Base-by-base conservation (phyloP, 2,329 filamentous ascomycete genomes). In the Fusarium keratoplasticum region DNA sequence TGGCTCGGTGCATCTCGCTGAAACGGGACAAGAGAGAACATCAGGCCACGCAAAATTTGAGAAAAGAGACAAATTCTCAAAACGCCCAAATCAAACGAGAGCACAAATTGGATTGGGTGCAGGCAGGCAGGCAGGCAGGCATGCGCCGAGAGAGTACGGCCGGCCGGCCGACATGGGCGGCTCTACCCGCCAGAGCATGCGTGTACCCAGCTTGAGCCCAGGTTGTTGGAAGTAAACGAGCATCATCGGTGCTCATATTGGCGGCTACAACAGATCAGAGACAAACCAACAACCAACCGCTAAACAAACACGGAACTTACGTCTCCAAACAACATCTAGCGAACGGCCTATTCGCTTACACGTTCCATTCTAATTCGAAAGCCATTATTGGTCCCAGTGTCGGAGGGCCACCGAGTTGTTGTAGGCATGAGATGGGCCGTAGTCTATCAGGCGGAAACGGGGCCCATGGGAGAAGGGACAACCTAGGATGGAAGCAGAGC, bases 1-100 rank as follows among this genome's bases (percentile, higher is more conserved):
- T 70, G 58, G 72, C 54, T 73, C 66, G 69, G 76, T 75, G 76
- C 75, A 77, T 69, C 74, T 79, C 74, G 74, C 77, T 75, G 74
- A 73, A 78, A 77, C 52, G 61, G 76, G 75, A 68, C 50, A 54
- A 20, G 36, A 60, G 52, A 42, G 54, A 36, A 29, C 55, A 77
- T 78, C 77, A 79, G 77, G 47, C 75, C 77, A 77, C 64, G 55
- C 61, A 71, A 58, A 67, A 5, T n/a, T 29, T 52, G 25, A 68
- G 27, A 70, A 52, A 58, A 54, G 52, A 52, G 62, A 64, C 64
- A 64, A 44, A 52, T 58, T 64, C 33, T 20, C 52, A 40, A 61
- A 52, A 66, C 47, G 65, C n/a, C 54, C 36, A 60, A 65, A 57
- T 35, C 67, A 72, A 69, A 71, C 60, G 67, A 72, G 71, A 55